Evolutionary conservation across 192 early-diverging fungal genomes (phyloP).

Genomic region (Coemansia sp.): DNA sequence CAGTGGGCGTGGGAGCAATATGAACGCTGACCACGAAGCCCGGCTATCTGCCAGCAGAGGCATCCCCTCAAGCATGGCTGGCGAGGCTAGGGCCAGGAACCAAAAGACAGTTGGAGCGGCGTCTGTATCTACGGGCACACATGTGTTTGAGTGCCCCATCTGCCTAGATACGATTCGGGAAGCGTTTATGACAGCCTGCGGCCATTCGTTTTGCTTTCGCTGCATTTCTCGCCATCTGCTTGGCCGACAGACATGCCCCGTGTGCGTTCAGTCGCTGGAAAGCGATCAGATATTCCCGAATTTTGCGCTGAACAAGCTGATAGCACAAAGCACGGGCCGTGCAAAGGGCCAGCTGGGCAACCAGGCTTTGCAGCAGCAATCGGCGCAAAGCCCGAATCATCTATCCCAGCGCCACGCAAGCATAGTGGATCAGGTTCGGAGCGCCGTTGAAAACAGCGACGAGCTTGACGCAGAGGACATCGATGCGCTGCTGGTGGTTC

Average conservation of each 20-base stretch:
- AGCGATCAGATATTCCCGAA: slow-evolving; percentile 79
- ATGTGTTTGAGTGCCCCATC: slow-evolving; percentile 58
- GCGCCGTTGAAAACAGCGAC: slow-evolving; percentile 33
- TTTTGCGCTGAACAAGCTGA: slow-evolving; percentile 58
- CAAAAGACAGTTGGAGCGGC: slow-evolving; percentile 10
- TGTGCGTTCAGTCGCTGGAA: slow-evolving; percentile 59
- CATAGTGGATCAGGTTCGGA: slow-evolving; percentile 33
- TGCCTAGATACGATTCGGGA: slow-evolving; percentile 69
- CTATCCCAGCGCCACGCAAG: slow-evolving; percentile 14
- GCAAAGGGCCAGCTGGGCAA: background rate
- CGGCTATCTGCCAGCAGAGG: background rate
- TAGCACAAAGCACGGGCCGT: slow-evolving; percentile 15
- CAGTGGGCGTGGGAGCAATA: background rate
- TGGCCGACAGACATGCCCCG: slow-evolving; percentile 63
- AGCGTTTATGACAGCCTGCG: slow-evolving; percentile 76
- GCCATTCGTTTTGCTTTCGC: slow-evolving; percentile 79
- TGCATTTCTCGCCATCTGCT: slow-evolving; percentile 73
- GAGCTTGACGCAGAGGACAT: slow-evolving; percentile 57
- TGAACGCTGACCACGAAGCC: background rate
- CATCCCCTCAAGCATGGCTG: background rate
- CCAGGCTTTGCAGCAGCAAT: slow-evolving; percentile 2
- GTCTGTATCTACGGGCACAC: background rate
- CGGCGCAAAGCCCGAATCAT: background rate
- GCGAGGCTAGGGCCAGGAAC: background rate
- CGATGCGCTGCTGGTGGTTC: slow-evolving; percentile 56